These are phyloP conservation scores for Stygiomarasmius scandens DNA, from an alignment of 1,284 basidiomycete species.

Conservation along the genomic window DNA sequence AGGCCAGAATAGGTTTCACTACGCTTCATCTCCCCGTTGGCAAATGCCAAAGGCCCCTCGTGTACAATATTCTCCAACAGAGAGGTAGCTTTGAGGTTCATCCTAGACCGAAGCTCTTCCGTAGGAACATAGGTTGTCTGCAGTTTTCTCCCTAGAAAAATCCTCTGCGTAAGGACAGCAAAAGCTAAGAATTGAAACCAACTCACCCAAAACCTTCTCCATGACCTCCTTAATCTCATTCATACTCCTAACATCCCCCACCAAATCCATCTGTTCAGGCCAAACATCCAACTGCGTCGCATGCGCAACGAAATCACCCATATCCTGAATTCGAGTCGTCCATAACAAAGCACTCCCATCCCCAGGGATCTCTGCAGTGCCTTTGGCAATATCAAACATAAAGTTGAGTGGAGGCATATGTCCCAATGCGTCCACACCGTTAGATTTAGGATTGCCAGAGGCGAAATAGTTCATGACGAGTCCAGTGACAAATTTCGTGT, in stretches of 20 bases:
- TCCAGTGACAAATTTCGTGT: constrained; percentile 1
- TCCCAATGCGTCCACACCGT: not conserved
- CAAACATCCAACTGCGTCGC: constrained; percentile 1
- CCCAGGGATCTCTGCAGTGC: not conserved
- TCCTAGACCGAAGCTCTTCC: constrained; percentile 4
- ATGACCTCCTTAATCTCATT: not conserved
- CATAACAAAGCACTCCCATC: not conserved
- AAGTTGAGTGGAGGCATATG: not conserved
- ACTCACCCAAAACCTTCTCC: constrained; percentile 1
- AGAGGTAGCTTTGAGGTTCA: not conserved
- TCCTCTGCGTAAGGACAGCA: too few relatives aligned
- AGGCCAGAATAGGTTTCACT: too few relatives aligned
- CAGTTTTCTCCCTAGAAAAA: constrained; percentile 1
- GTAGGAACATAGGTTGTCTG: constrained; percentile 1
- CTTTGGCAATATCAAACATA: not conserved
- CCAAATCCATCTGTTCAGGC: constrained; percentile 5
- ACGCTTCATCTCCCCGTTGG: too few relatives aligned
- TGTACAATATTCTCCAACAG: constrained; percentile 5
- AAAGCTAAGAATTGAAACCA: too few relatives aligned
- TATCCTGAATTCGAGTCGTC: not conserved
- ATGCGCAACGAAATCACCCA: not conserved
- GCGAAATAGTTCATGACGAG: not conserved
- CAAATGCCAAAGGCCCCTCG: not conserved
- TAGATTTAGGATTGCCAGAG: not conserved
- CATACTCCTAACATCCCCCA: not conserved